Percentiles rank a stretch among this genome's conserved stretches.
These are phyloP conservation scores for Phytophthora macrochlamydospora DNA, from an alignment of 352 stramenopile species.

Conservation along the genomic window DNA sequence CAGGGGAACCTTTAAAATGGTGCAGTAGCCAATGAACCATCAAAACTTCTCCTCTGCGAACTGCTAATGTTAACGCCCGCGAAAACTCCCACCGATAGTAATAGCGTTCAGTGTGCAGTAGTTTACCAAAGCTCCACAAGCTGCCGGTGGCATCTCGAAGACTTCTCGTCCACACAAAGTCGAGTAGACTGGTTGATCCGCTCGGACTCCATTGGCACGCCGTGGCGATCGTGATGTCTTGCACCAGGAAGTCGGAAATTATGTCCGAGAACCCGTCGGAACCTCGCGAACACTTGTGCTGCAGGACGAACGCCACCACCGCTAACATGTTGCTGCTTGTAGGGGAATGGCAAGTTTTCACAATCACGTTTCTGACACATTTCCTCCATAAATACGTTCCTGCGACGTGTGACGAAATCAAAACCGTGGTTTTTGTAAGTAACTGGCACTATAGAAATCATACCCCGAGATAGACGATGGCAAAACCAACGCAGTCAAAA, in stretches of 20 bases:
- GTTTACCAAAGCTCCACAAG: neutral
- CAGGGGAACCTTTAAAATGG: neutral
- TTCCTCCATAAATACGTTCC: no score
- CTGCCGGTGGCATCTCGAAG: neutral
- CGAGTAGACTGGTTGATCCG: neutral
- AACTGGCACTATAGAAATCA: no score
- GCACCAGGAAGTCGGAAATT: neutral
- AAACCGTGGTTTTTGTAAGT: no score
- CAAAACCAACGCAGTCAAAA: no score
- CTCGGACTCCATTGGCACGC: neutral
- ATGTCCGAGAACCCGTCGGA: neutral
- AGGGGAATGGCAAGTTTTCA: no score
- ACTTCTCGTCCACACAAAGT: neutral
- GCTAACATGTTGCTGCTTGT: no score
- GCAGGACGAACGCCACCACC: no score
- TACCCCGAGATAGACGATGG: no score
- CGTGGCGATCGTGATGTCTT: neutral
- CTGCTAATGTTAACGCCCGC: neutral
- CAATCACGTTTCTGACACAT: no score
- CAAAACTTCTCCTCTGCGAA: neutral
- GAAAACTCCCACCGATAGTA: neutral
- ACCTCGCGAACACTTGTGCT: no score
- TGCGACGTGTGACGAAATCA: no score
- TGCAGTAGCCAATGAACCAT: neutral
- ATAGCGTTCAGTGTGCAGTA: neutral